These are phyloP conservation scores for Diutina siamensis DNA, from an alignment of 1,139 yeast species.

Conservation along the genomic window DNA sequence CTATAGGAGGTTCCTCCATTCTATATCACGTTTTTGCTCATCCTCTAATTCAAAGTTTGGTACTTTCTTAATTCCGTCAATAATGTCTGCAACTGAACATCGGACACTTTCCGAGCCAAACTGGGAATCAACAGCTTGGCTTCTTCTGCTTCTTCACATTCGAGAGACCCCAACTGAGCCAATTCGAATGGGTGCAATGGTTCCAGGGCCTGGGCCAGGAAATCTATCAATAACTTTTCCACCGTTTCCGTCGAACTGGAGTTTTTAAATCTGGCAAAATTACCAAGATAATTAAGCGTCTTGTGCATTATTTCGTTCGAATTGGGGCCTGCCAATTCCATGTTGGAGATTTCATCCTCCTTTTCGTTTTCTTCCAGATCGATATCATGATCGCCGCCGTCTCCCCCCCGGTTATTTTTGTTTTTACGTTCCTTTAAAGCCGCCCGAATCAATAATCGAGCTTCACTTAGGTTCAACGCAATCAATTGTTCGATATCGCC, in stretches of 20 bases:
- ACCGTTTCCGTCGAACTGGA: constrained; percentile 91
- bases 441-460: constrained; percentile 80
- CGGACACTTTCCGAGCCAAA: constrained; percentile 66
- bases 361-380: constrained; percentile 34
- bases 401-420: constrained; percentile 21
- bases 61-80: constrained; percentile 74
- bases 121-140: constrained; percentile 92
- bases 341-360: constrained; percentile 54
- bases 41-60: constrained; percentile 24
- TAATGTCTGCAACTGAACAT: constrained; percentile 76
- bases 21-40: background rate
- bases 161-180: constrained; percentile 87
- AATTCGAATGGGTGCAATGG: constrained; percentile 90
- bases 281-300: constrained; percentile 77
- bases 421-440: constrained; percentile 72
- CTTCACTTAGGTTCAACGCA: constrained; percentile 80
- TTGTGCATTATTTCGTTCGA: constrained; percentile 71
- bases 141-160: constrained; percentile 96
- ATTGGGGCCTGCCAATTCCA: constrained; percentile 57
- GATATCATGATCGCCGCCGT: constrained; percentile 9
- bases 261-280: constrained; percentile 83
- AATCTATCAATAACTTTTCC: constrained; percentile 65
- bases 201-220: constrained; percentile 44
- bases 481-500: constrained; percentile 71
- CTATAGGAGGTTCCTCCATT: background rate